Conservation (phyloP, 1,139 yeast species). For the Kluyveromyces sp. region DNA sequence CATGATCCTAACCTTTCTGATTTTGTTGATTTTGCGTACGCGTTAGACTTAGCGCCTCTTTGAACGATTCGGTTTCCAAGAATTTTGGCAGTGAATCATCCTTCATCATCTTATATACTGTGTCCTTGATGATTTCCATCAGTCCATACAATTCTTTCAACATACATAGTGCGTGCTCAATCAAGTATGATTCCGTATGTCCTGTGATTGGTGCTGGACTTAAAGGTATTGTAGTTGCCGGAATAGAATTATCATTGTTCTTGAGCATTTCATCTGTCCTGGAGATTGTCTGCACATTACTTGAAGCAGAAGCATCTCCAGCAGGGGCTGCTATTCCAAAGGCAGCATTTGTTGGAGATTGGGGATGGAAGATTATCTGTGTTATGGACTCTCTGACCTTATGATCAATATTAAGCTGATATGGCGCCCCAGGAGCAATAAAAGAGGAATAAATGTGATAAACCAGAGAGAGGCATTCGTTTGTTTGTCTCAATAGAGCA, state of each 20-base stretch:
- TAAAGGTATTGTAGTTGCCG: background rate
- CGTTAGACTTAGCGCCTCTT: slow-evolving; percentile 19
- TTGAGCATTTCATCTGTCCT: too few relatives aligned
- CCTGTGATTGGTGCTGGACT: background rate
- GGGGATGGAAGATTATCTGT: slow-evolving; percentile 37
- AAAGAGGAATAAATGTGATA: slow-evolving; percentile 62
- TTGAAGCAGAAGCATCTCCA: background rate
- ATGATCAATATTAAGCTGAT: slow-evolving; percentile 64
- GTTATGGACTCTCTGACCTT: slow-evolving; percentile 45
- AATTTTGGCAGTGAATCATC: slow-evolving; percentile 71
- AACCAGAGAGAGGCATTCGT: slow-evolving; percentile 49
- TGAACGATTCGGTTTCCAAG: slow-evolving; percentile 37
- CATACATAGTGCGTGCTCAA: slow-evolving; percentile 28
- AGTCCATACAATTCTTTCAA: slow-evolving; percentile 36
- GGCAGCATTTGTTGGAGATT: slow-evolving; percentile 25
- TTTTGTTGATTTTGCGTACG: background rate
- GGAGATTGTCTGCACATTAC: too few relatives aligned
- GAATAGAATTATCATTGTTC: background rate
- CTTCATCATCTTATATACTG: slow-evolving; percentile 57
- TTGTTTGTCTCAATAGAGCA: slow-evolving; percentile 41
- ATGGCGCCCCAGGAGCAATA: slow-evolving; percentile 64
- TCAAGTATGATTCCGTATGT: background rate
- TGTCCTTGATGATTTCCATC: slow-evolving; percentile 39
- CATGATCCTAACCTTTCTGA: too few relatives aligned
- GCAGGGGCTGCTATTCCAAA: background rate